Evolutionary conservation across 805 yeast species (phyloP).

Genomic region (Pichia nakasei): DNA sequence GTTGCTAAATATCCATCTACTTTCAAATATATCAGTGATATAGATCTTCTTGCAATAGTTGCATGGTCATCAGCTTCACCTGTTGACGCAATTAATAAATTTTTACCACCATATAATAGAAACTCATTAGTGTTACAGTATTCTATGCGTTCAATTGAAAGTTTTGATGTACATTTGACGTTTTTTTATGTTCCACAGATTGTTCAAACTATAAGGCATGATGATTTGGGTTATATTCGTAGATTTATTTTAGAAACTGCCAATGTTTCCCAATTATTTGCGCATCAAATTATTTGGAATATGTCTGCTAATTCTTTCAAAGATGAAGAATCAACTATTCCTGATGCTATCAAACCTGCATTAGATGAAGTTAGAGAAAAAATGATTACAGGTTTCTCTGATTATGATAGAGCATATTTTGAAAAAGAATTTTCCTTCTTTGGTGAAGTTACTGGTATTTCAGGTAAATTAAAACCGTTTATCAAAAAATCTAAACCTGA

Average conservation of each 20-base stretch:
- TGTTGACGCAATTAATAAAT: constrained; percentile 73
- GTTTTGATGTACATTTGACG: constrained; percentile 77
- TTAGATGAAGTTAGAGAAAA: constrained; percentile 62
- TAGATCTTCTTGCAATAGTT: constrained; percentile 15
- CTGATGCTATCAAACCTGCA: constrained; percentile 75
- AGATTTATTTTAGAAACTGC: constrained; percentile 88
- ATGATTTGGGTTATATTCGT: constrained; percentile 75
- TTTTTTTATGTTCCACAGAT: constrained; percentile 98
- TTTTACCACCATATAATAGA: constrained; percentile 62
- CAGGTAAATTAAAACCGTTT: constrained; percentile 91
- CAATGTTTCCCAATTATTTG: constrained; percentile 79
- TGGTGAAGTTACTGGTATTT: constrained; percentile 82
- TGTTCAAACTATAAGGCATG: constrained; percentile 85
- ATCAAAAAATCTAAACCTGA: constrained; percentile 93
- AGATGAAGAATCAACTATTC: constrained; percentile 77
- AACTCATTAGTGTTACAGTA: constrained; percentile 72
- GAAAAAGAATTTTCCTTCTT: constrained; percentile 82
- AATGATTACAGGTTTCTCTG: constrained; percentile 55
- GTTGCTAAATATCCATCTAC: constrained; percentile 52
- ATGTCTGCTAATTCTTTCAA: constrained; percentile 88
- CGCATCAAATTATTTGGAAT: constrained; percentile 98
- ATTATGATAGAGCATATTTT: constrained; percentile 58
- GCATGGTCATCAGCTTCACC: constrained; percentile 78
- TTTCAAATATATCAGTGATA: constrained; percentile 39
- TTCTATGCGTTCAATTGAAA: constrained; percentile 81